Conservation (phyloP, 768 basidiomycete species). For the Serendipita indica region DNA sequence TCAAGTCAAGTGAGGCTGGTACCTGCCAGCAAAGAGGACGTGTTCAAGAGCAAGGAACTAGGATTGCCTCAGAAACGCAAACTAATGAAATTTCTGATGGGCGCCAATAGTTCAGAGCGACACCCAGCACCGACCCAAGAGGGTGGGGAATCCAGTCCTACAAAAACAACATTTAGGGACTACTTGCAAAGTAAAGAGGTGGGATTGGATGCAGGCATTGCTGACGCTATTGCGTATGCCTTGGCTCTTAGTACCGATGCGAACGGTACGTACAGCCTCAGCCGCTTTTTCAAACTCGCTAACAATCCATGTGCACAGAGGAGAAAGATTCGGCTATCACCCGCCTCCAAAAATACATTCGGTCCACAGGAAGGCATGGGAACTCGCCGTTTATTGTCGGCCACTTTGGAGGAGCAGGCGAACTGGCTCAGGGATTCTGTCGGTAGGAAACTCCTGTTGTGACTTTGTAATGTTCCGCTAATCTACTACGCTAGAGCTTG, state of each 20-base stretch:
- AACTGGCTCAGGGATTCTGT: constrained; percentile 76
- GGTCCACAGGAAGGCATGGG: constrained; percentile 75
- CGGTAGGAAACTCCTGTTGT: constrained; percentile 18
- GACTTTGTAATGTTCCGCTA: not conserved
- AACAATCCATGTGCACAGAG: constrained; percentile 32
- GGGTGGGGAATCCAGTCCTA: constrained; percentile 20
- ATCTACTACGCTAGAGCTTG: constrained; percentile 43
- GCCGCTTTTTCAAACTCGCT: not conserved
- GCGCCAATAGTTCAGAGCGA: constrained; percentile 37
- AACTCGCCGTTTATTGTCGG: constrained; percentile 81
- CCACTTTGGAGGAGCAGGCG: constrained; percentile 86
- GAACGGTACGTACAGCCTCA: constrained; percentile 31
- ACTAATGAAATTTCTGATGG: constrained; percentile 83
- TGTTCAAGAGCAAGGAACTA: constrained; percentile 74
- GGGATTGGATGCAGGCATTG: constrained; percentile 40
- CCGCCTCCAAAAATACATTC: constrained; percentile 61
- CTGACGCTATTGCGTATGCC: constrained; percentile 55
- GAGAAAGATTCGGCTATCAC: constrained; percentile 45
- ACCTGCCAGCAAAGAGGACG: constrained; percentile 80
- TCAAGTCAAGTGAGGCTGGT: constrained; percentile 37
- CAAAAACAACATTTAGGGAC: constrained; percentile 39
- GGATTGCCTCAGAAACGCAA: constrained; percentile 72
- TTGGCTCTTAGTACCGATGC: constrained; percentile 53
- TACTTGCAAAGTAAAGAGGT: constrained; percentile 50
- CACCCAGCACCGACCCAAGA: not conserved